Evolutionary conservation across 1,284 basidiomycete species (phyloP), one percentile per base, ranked within the genome.

Genomic region (Cutaneotrichosporon sp.): DNA sequence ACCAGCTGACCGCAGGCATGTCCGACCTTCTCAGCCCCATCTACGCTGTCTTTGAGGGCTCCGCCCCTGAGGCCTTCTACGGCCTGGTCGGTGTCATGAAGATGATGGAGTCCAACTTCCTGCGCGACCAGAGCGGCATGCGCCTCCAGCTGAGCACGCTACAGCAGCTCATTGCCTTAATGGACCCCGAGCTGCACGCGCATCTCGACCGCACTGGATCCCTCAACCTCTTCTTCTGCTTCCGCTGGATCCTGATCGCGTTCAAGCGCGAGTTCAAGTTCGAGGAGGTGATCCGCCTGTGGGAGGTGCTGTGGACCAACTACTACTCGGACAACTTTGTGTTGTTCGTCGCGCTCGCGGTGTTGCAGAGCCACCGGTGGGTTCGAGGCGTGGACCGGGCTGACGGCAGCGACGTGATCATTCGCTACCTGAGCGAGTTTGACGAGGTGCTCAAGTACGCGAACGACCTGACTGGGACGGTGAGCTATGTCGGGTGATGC

Each of bases 121-220:
- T 92, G 46, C 86, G 92, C n/a, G 95, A 98, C 74, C 95, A 99
- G 77, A 92, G 89, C 64, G 95, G 97, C 3, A 99, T 99, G 95
- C 95, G 93, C 82, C 88, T 88, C 61, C 93, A 98, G 73, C 81
- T 99, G 22, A 85, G 88, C 46, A 90, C 90, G 7, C 81, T 99
- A 47, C 95, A 98, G 73, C 89, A 95, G 69, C 81, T 99, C 25
- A 91, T 99, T 46, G 85, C 86, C 20, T 85, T 95, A 34, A 95
- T 98, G 90, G 95, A 98, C 74, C 93, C 94, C 1, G 91, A 95
- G 71, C 80, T 97, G 27, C 95, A 92, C 76, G 85, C 87, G 50
- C 92, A 95, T 79, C 80, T 95, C 59, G 90, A 98, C 76, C 90
- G 90, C 80, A 89, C 88, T 0, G 94, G 95, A 64, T 89, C 87